Evolutionary conservation across 805 yeast genomes (phyloP), one percentile per base, ranked within the genome.

Genomic region (Starmera amethionina): DNA sequence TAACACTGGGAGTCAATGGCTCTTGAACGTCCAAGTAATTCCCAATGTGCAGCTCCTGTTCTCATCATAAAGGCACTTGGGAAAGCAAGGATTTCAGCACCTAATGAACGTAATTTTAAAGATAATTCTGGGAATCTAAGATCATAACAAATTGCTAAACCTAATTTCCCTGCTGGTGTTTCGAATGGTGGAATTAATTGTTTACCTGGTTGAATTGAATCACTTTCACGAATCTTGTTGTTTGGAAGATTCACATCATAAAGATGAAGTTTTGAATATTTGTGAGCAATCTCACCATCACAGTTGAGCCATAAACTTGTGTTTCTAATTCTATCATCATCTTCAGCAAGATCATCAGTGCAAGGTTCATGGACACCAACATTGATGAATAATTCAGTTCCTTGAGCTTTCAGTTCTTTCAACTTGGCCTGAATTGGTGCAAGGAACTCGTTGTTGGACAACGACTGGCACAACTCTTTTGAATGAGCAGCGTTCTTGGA

Each of bases 21-120:
- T 37, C 97, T 66, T 0, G 95, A 82, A 25, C 77, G 68, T 2
- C 86, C 96, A 39, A 90, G 65, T 1, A 75, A 58, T 40, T 77
- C 77, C 95, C 97, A 90, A 54, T 90, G 98, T 1, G 90, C 86
- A 39, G 77, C 77, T 1, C 98, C 98, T 0, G 97, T 90, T 46
- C 79, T 78, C 55, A 83, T 74, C 0, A 96, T 93, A 68, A 94
- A 93, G 0, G 97, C 97, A 22, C 94, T 81, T 0, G 98, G 97
- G 51, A 67, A 90, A 3, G 90, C 73, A 32, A 90, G 50, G 18
- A 90, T 64, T 42, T 85, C 72, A 1, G 96, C 95, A 4, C 96
- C 95, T 39, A 63, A 50, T 9, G 73, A 55, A 39, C 95, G 64
- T 30, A 84, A 60, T 33, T 79, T 60, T 30, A 82, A 51, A 2